These are phyloP conservation scores for Bidens hawaiensis DNA, from an alignment of 140 eudicot genomes.

Conservation along the genomic window DNA sequence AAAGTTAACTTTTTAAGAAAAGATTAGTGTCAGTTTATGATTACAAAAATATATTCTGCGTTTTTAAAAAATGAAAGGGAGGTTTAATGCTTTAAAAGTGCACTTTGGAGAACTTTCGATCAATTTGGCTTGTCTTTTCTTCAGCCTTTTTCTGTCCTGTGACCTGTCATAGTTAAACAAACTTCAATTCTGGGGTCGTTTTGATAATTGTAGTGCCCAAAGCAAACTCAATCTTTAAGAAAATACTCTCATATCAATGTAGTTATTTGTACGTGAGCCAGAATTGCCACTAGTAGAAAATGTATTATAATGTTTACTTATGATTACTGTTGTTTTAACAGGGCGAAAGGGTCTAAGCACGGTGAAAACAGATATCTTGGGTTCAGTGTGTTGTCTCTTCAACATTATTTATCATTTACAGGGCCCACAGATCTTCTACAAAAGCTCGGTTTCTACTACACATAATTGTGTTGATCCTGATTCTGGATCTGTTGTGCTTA, in stretches of 20 bases:
- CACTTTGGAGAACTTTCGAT: not conserved
- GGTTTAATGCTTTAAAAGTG: not conserved
- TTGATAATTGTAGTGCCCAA: no score
- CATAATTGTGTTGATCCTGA: slow-evolving; percentile 44
- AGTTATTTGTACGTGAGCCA: not conserved
- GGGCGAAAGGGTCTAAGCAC: slow-evolving; percentile 53
- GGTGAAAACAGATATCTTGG: slow-evolving; percentile 52
- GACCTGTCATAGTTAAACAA: no score
- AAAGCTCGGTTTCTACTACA: slow-evolving; percentile 4
- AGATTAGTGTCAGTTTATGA: not conserved
- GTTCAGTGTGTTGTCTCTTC: slow-evolving; percentile 61
- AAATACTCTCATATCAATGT: not conserved
- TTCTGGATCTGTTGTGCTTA: slow-evolving; percentile 73
- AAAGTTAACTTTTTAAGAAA: not conserved
- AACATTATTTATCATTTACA: slow-evolving; percentile 67
- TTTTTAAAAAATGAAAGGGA: not conserved
- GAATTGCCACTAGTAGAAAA: not conserved
- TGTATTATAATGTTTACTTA: slow-evolving; percentile 11
- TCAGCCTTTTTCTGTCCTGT: no score
- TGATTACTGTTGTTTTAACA: slow-evolving; percentile 12
- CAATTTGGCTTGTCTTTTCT: not conserved
- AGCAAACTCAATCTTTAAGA: not conserved
- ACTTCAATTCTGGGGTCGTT: no score
- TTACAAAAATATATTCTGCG: not conserved
- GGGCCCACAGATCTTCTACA: slow-evolving; percentile 51